phyloP scores from a whole-genome alignment of 306 rosid species.

The Cyclanthera cordifolia region DNA sequence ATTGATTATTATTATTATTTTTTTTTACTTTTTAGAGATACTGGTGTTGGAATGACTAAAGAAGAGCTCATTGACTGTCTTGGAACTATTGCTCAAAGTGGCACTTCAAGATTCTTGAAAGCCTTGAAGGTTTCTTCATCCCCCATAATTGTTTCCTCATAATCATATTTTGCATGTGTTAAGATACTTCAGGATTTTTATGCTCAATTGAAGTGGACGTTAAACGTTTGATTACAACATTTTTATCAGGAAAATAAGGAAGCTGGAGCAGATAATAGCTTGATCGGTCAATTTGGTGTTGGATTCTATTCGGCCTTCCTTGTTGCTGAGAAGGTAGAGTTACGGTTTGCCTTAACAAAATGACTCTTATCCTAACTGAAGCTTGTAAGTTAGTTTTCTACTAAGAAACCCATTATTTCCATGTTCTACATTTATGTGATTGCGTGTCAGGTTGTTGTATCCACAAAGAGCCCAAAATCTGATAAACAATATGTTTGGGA shows the following conservation, averaged over 20 bases:
- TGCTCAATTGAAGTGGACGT: background rate
- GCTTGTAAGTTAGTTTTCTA: background rate
- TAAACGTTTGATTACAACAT: background rate
- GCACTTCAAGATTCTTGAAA: conserved; percentile 84
- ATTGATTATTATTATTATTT: background rate
- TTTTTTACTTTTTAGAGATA: conserved; percentile 36
- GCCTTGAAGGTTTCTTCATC: conserved; percentile 59
- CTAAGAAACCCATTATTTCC: background rate
- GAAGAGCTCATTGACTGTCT: conserved; percentile 92
- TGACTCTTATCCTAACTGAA: background rate
- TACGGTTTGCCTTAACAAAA: background rate
- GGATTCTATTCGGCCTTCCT: conserved; percentile 97
- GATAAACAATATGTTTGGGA: conserved; percentile 92
- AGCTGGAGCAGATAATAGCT: conserved; percentile 70
- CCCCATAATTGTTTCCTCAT: background rate
- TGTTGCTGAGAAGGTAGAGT: conserved; percentile 76
- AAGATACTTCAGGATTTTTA: background rate
- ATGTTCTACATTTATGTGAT: background rate
- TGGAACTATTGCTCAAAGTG: conserved; percentile 99
- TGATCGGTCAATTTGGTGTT: conserved; percentile 98
- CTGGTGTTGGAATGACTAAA: conserved; percentile 96
- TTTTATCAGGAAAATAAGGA: conserved; percentile 73
- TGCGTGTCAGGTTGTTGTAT: conserved; percentile 56
- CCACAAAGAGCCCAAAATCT: conserved; percentile 91
- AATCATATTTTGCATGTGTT: background rate